These are phyloP conservation scores for Fraxinus platypoda DNA, from an alignment of 305 asterid genomes.

Conservation along the genomic window DNA sequence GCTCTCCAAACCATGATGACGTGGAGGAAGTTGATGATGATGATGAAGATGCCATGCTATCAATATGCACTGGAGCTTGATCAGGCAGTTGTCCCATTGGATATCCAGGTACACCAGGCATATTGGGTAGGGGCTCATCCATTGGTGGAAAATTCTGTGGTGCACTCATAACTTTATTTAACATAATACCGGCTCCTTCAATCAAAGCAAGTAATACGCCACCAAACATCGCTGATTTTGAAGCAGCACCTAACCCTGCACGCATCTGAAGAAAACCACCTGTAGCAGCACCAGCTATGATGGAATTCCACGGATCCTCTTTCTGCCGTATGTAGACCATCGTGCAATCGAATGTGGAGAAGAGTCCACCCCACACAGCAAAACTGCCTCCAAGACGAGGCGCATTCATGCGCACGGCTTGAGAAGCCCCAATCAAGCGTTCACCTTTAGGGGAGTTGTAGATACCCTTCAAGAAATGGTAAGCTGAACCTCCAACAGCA, in stretches of 20 bases:
- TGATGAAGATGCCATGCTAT: conserved; percentile 27
- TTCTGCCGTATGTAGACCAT: conserved; percentile 9
- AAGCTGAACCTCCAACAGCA: neutral
- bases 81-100: conserved; percentile 36
- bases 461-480: neutral
- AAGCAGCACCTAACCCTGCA: neutral
- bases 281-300: conserved; percentile 17
- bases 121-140: conserved; percentile 2
- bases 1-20: conserved; percentile 77
- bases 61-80: conserved; percentile 30
- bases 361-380: conserved; percentile 20
- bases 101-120: conserved; percentile 32
- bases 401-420: conserved; percentile 5
- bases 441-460: neutral
- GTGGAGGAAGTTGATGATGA: conserved; percentile 29
- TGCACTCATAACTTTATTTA: neutral
- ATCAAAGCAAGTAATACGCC: conserved; percentile 1
- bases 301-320: conserved; percentile 11
- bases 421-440: neutral
- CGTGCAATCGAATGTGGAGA: conserved; percentile 13
- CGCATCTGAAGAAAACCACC: conserved; percentile 19
- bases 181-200: conserved; percentile 10
- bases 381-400: conserved; percentile 17
- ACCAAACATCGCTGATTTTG: conserved; percentile 5
- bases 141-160: conserved; percentile 12